A percentile compares a stretch with the other conserved stretches of the same genome.
These are phyloP conservation scores for Kwoniella sp. DNA, from an alignment of 768 basidiomycete species.

Conservation along the genomic window DNA sequence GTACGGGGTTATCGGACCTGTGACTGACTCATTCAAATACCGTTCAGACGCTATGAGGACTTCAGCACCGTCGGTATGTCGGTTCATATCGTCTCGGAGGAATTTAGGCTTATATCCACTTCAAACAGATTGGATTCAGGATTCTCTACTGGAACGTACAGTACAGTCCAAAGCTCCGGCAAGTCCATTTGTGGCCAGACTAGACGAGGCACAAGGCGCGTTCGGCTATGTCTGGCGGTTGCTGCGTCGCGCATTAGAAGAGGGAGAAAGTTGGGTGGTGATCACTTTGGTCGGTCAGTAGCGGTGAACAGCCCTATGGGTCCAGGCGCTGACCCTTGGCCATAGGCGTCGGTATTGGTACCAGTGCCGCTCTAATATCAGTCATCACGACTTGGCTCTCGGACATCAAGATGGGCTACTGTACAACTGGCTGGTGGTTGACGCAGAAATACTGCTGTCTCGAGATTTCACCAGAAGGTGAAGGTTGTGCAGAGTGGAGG, in stretches of 20 bases:
- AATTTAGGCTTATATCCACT: neutral
- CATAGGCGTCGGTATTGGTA: slow-evolving; percentile 79
- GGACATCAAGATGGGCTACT: slow-evolving; percentile 96
- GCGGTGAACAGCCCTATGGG: neutral
- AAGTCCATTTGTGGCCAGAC: slow-evolving; percentile 49
- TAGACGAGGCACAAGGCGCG: slow-evolving; percentile 39
- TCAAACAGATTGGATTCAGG: slow-evolving; percentile 86
- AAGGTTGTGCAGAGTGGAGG: slow-evolving; percentile 83
- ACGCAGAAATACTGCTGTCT: slow-evolving; percentile 98
- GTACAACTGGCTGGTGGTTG: slow-evolving; percentile 94
- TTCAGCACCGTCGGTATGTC: slow-evolving; percentile 84
- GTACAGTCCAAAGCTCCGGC: slow-evolving; percentile 55
- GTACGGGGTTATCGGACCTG: too few relatives aligned
- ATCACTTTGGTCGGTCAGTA: slow-evolving; percentile 79
- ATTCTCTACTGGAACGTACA: slow-evolving; percentile 82
- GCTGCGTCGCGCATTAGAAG: slow-evolving; percentile 60
- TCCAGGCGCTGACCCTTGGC: neutral
- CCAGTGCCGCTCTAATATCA: slow-evolving; percentile 90
- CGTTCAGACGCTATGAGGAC: slow-evolving; percentile 78
- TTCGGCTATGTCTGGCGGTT: slow-evolving; percentile 57
- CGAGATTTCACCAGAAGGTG: slow-evolving; percentile 74
- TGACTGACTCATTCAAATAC: too few relatives aligned
- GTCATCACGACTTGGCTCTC: slow-evolving; percentile 96
- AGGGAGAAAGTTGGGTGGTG: slow-evolving; percentile 88
- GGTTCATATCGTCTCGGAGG: slow-evolving; percentile 4